Evolutionary conservation across 2,329 filamentous ascomycete genomes (phyloP).

Genomic region (Epicoccum nigrum): DNA sequence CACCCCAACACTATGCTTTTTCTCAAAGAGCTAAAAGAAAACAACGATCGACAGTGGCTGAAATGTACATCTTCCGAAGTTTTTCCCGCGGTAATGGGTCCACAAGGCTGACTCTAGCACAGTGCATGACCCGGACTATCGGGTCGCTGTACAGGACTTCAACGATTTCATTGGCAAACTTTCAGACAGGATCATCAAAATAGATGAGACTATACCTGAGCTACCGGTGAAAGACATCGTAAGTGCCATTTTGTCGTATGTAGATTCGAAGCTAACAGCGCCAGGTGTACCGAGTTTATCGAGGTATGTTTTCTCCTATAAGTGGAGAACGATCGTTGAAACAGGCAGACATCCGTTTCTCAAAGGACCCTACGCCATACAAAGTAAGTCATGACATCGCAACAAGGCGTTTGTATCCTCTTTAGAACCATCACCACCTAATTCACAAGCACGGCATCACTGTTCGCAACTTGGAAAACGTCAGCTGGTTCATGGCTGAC

Average conservation of each 20-base stretch:
- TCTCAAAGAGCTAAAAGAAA: constrained; percentile 62
- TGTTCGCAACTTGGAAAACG: background rate
- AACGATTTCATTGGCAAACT: constrained; percentile 76
- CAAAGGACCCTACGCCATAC: constrained; percentile 83
- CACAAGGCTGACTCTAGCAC: constrained; percentile 21
- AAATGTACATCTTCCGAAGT: constrained; percentile 58
- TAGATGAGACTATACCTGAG: constrained; percentile 84
- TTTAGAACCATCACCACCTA: no score
- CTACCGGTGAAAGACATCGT: constrained; percentile 83
- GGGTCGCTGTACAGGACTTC: constrained; percentile 80
- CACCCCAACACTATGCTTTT: constrained; percentile 70
- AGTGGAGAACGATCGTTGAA: background rate
- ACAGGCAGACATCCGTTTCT: constrained; percentile 74
- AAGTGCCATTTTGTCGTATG: constrained; percentile 28
- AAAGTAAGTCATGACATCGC: constrained; percentile 63
- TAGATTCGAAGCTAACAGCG: constrained; percentile 16
- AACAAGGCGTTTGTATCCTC: background rate
- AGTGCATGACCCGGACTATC: constrained; percentile 83
- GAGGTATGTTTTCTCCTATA: constrained; percentile 48
- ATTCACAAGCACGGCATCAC: no score
- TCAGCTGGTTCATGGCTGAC: constrained; percentile 1
- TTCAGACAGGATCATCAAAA: constrained; percentile 71
- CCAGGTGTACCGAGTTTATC: constrained; percentile 81
- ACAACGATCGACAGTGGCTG: constrained; percentile 69
- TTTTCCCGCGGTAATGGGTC: no score